A percentile compares a stretch with the other conserved stretches of the same genome.
Evolutionary conservation across 768 basidiomycete species (phyloP).

Genomic region (Cubamyces lactineus): DNA sequence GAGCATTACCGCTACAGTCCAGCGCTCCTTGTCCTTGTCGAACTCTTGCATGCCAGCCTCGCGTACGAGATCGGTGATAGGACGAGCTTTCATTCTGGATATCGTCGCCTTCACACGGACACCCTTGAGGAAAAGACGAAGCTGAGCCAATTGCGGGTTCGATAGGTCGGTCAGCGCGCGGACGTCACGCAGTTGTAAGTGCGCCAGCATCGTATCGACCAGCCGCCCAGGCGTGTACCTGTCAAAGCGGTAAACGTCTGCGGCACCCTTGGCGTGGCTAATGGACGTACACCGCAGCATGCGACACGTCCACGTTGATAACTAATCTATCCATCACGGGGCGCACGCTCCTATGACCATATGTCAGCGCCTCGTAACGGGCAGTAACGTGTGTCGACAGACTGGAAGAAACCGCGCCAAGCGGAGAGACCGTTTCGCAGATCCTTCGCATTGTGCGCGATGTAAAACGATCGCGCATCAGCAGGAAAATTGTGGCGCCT

Average conservation of each 20-base stretch:
- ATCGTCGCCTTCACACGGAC: slow-evolving; percentile 20
- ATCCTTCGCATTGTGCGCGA: not conserved
- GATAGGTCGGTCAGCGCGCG: slow-evolving; percentile 9
- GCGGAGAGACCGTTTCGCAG: slow-evolving; percentile 16
- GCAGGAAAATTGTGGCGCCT: slow-evolving; percentile 23
- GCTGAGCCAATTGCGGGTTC: not conserved
- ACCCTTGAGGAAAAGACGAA: slow-evolving; percentile 35
- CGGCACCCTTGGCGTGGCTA: not conserved
- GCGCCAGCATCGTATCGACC: slow-evolving; percentile 4
- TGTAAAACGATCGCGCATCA: slow-evolving; percentile 23
- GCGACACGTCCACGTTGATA: slow-evolving; percentile 27
- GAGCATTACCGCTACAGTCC: slow-evolving; percentile 44
- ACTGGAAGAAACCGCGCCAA: slow-evolving; percentile 28
- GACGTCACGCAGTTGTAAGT: slow-evolving; percentile 4
- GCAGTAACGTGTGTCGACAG: not conserved
- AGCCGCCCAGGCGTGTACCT: slow-evolving; percentile 18
- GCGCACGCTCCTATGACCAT: slow-evolving; percentile 26
- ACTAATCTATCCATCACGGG: slow-evolving; percentile 17
- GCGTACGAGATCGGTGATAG: slow-evolving; percentile 40
- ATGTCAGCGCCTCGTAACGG: no score
- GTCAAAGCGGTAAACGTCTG: not conserved
- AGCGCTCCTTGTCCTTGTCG: slow-evolving; percentile 39
- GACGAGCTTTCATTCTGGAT: slow-evolving; percentile 33
- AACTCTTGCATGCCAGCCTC: slow-evolving; percentile 47
- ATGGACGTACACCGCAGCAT: slow-evolving; percentile 16